phyloP scores from a whole-genome alignment of 192 early-diverging fungal genomes.

The Kickxella alabastrina region DNA sequence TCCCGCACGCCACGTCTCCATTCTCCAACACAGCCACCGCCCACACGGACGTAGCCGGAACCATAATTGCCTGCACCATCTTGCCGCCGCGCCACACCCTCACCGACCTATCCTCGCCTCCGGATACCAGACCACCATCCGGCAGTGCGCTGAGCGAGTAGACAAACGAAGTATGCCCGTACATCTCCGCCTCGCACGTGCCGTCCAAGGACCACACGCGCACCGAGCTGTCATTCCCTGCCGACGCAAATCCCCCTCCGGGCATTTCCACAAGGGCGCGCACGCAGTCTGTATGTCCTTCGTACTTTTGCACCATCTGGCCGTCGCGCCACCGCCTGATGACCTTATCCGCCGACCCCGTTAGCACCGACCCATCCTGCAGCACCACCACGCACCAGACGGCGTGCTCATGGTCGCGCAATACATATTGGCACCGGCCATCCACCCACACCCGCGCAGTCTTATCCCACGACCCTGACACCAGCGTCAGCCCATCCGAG shows the following conservation, averaged over 20 bases:
- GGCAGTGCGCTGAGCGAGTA: slow-evolving; percentile 74
- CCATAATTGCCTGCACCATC: slow-evolving; percentile 72
- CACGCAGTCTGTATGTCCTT: slow-evolving; percentile 90
- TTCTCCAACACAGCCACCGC: slow-evolving; percentile 70
- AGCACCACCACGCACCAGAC: slow-evolving; percentile 91
- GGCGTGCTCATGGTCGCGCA: slow-evolving; percentile 75
- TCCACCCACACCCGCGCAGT: slow-evolving; percentile 89
- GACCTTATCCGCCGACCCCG: slow-evolving; percentile 88
- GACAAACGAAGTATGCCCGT: slow-evolving; percentile 90
- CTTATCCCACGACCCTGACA: slow-evolving; percentile 98
- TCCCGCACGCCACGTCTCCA: slow-evolving; percentile 79
- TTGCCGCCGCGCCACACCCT: slow-evolving; percentile 76
- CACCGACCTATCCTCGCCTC: slow-evolving; percentile 91
- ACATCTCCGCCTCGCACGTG: slow-evolving; percentile 65
- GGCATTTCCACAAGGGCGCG: slow-evolving; percentile 66
- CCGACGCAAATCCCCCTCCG: slow-evolving; percentile 73
- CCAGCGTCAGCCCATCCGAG: slow-evolving; percentile 59
- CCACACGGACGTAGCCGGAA: slow-evolving; percentile 94
- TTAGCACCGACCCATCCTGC: slow-evolving; percentile 66
- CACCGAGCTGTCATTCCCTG: slow-evolving; percentile 85
- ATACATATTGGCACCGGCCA: slow-evolving; percentile 62
- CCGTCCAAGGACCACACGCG: slow-evolving; percentile 78
- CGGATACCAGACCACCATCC: slow-evolving; percentile 76
- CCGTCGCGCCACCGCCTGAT: slow-evolving; percentile 84
- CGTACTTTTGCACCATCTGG: slow-evolving; percentile 57